Evolutionary conservation across 2,329 filamentous ascomycete species (phyloP), one percentile per base, ranked within the genome.

Genomic region (Venturia carpophila): DNA sequence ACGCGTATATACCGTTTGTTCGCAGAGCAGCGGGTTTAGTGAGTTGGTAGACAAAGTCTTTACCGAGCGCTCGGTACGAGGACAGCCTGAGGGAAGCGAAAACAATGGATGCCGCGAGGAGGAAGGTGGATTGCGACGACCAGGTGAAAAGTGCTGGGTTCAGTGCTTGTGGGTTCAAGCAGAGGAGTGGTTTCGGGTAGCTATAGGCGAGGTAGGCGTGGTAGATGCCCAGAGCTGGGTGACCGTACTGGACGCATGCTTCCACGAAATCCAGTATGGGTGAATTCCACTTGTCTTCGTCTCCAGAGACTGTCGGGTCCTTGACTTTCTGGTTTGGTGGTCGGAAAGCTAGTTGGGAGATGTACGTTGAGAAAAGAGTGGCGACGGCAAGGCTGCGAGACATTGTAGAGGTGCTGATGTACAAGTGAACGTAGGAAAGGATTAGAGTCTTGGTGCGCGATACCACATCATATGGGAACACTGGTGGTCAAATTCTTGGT

Each of bases 1-100:
- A 60, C 3, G 56, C 30, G 56, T 60, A 60, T 1, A 60, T 60
- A n/a, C 56, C 56, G 3, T 15, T 60, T 4, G 56, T 60, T 24
- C 27, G 56, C 2, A 60, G 39, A 24, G 30, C 17, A 24, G 30
- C n/a, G 5, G 56, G 56, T 24, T 42, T 60, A 11, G 37, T 60
- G 56, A 60, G 11, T 42, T 60, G 56, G 17, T 60, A 60, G 56
- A 60, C 56, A n/a, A 60, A 60, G n/a, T 60, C 56, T 60, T 60
- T 27, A 5, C 56, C 56, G 6, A 60, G 56, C 10, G 27, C 56
- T 60, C 27, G 17, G 27, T 60, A 60, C 19, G n/a, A 27, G 10
- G 56, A 27, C 19, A 60, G 10, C 3, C 56, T 24, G 1, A 60
- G 27, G 9, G 30, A 30, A 60, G 56, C 56, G 39, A 60, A 60